A percentile compares a stretch with the other conserved stretches of the same genome.
phyloP scores from a whole-genome alignment of 2,329 filamentous ascomycete genomes.

The Colletotrichum australisinense region DNA sequence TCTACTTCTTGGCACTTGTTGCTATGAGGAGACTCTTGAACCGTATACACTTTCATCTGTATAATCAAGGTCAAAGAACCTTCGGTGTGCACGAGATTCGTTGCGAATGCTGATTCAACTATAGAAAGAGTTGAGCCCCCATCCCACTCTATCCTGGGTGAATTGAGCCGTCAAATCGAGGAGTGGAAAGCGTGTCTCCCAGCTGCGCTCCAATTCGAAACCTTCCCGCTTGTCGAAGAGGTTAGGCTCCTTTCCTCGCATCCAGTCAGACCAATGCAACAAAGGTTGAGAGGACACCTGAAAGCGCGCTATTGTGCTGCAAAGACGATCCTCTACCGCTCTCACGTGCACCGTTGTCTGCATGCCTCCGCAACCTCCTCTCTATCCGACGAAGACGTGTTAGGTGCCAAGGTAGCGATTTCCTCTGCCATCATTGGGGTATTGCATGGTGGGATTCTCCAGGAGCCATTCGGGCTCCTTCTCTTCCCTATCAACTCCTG shows the following conservation, averaged over 20 bases:
- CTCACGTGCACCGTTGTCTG: background rate
- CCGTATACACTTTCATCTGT: conserved; percentile 15
- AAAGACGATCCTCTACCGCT: conserved; percentile 28
- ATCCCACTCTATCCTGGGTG: background rate
- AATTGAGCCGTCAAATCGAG: background rate
- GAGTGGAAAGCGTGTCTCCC: too few relatives aligned
- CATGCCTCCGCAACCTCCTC: background rate
- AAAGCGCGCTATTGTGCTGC: conserved; percentile 22
- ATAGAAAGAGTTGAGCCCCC: background rate
- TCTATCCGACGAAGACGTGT: background rate
- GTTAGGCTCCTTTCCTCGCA: background rate
- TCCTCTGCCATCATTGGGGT: background rate
- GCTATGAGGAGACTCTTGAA: conserved; percentile 22
- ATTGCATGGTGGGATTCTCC: background rate
- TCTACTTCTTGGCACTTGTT: conserved; percentile 28
- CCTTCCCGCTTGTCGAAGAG: background rate
- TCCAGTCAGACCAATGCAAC: background rate
- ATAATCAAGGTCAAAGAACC: conserved; percentile 1
- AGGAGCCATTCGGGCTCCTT: background rate
- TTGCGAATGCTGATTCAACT: background rate
- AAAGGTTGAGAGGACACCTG: conserved; percentile 18
- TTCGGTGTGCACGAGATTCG: too few relatives aligned
- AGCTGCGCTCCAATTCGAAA: too few relatives aligned
- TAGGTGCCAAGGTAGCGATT: background rate
- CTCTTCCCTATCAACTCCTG: background rate